phyloP scores from a whole-genome alignment of 2,329 filamentous ascomycete species.

The Leptographium galeiforme region DNA sequence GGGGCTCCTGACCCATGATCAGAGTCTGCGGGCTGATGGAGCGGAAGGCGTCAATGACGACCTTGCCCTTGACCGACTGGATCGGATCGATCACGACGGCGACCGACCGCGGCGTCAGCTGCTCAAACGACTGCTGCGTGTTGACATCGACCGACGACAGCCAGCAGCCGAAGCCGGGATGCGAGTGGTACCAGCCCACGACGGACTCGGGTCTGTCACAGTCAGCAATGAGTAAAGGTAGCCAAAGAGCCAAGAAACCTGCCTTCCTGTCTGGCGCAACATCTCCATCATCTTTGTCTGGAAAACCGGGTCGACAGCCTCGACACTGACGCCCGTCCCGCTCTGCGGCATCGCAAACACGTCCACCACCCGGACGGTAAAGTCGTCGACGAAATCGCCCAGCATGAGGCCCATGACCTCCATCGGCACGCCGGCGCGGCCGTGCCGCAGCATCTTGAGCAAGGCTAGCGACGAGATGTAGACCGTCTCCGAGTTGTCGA shows the following conservation, averaged over 20 bases:
- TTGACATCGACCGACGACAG: constrained; percentile 98
- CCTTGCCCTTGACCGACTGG: constrained; percentile 98
- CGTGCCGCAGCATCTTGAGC: constrained; percentile 97
- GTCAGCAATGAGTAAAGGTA: not conserved
- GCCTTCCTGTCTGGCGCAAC: constrained; percentile 94
- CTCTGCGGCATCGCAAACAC: constrained; percentile 99
- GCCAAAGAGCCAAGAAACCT: constrained; percentile 10
- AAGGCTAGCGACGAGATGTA: constrained; percentile 97
- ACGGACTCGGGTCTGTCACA: constrained; percentile 73
- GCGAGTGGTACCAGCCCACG: constrained; percentile 98
- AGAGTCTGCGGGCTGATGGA: constrained; percentile 95
- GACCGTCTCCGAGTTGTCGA: constrained; percentile 98
- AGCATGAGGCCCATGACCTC: constrained; percentile 99
- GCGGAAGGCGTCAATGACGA: constrained; percentile 97
- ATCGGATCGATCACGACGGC: constrained; percentile 97
- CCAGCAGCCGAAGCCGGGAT: constrained; percentile 98
- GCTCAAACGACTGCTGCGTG: constrained; percentile 99
- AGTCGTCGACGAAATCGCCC: constrained; percentile 97
- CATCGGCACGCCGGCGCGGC: constrained; percentile 95
- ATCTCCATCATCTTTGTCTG: constrained; percentile 99
- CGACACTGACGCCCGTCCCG: constrained; percentile 93
- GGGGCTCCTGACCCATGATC: constrained; percentile 94
- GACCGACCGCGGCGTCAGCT: constrained; percentile 89
- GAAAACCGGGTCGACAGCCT: constrained; percentile 96
- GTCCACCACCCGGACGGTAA: constrained; percentile 94